These are phyloP conservation scores for Heliamphora ciliata DNA, from an alignment of 179 eudicot species.

Conservation along the genomic window DNA sequence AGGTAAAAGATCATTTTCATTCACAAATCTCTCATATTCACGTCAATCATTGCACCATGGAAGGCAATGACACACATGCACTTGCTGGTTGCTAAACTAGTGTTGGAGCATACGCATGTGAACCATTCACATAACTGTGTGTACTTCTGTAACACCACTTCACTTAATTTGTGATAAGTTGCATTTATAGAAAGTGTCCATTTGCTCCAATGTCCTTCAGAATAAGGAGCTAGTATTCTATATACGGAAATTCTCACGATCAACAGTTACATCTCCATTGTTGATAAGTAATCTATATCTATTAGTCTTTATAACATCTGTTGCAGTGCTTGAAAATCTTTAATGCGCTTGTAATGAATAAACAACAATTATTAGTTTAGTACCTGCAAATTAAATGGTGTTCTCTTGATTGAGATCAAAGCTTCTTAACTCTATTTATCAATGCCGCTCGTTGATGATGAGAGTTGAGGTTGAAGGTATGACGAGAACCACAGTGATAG, in stretches of 20 bases:
- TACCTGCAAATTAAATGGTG: neutral
- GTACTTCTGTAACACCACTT: neutral
- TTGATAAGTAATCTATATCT: neutral
- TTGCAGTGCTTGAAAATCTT: neutral
- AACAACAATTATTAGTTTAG: neutral
- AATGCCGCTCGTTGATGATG: neutral
- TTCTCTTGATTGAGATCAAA: neutral
- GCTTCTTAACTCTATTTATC: neutral
- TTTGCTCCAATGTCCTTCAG: neutral
- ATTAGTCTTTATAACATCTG: neutral
- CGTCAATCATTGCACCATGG: neutral
- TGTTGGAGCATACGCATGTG: too few species aligned
- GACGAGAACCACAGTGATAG: neutral
- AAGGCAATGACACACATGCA: neutral
- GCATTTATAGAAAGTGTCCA: neutral
- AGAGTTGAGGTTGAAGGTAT: neutral
- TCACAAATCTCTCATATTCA: neutral
- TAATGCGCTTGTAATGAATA: neutral
- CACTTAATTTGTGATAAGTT: neutral
- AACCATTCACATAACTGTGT: neutral
- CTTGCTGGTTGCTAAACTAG: too few species aligned
- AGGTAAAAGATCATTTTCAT: slow-evolving; percentile 18
- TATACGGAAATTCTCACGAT: neutral
- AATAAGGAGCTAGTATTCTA: neutral
- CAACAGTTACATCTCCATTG: neutral